Base-by-base conservation (phyloP, 2,329 filamentous ascomycete genomes). In the Neocatenulostroma microsporum region DNA sequence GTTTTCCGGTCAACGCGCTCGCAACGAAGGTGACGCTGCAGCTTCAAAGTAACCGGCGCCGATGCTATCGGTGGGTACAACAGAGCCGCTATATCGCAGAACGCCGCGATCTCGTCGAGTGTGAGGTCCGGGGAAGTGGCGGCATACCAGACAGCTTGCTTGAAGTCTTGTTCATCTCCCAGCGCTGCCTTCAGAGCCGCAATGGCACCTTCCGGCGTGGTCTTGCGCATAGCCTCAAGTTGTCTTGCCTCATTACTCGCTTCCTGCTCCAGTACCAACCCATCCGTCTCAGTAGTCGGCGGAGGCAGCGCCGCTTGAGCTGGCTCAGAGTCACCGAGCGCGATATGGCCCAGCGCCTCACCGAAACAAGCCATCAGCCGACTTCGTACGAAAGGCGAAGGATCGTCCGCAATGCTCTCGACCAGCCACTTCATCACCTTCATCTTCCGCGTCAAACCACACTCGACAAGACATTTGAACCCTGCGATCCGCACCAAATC, bases 401-500 rank as follows among this genome's bases (percentile, higher is more conserved):
- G 62, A 44, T 80, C 76, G 14, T 68, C 66, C 1, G 67, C 67
- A 51, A 79, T 67, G 14, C 67, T 70, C 44, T 72, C 70, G 23
- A 80, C 58, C 37, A 79, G 62, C 60, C 74, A 78, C 24, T 62
- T 66, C 36, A 79, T 53, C 13, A 80, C 61, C 8, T 66, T 62
- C 9, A 70, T 62, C 30, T 65, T 63, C 24, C 64, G 64, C 24
- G 73, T 67, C 36, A 76, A 60, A 33, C 73, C 73, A 8, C 77
- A 61, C 13, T 74, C 69, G 20, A 74, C 62, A 1, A 81, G 61
- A 41, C 71, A 74, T 17, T 68, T 61, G 55, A 78, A 79, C 3
- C 76, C 76, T 37, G 72, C 67, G 13, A 78, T 45, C 4, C 77
- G 72, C 18, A 81, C 70, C 39, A 73, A 67, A 32, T 78, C 73